Percentiles rank a stretch among this genome's conserved stretches.
phyloP scores from a whole-genome alignment of 306 rosid genomes.

The Cicer pinnatifidum region DNA sequence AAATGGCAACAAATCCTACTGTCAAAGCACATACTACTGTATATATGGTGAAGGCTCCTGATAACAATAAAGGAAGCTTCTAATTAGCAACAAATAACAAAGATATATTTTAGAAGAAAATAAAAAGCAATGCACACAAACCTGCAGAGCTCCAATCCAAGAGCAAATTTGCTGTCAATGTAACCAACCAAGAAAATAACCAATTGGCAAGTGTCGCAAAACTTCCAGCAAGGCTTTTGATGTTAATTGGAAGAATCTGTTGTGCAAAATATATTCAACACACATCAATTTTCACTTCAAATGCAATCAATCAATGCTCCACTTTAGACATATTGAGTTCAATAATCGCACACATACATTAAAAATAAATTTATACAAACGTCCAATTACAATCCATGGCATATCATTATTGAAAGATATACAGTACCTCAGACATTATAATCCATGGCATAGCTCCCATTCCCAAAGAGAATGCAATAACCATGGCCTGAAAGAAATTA shows the following conservation, averaged over 20 bases:
- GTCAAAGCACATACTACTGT: conserved; percentile 65
- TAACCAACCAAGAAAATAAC: conserved; percentile 72
- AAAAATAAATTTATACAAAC: too few relatives aligned
- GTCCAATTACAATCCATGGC: neutral
- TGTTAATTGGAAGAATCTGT: conserved; percentile 91
- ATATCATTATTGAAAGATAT: neutral
- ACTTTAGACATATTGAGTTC: conserved; percentile 2
- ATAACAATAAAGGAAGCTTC: conserved; percentile 39
- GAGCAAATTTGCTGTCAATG: conserved; percentile 87
- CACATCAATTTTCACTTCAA: conserved; percentile 33
- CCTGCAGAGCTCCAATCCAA: conserved; percentile 91
- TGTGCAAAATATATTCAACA: conserved; percentile 34
- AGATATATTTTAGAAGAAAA: neutral
- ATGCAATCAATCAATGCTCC: conserved; percentile 14
- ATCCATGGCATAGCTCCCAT: conserved; percentile 97
- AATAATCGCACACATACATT: neutral
- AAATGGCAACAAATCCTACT: conserved; percentile 64
- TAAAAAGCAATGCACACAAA: conserved; percentile 44
- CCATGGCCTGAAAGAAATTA: conserved; percentile 72
- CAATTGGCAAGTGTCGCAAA: conserved; percentile 93
- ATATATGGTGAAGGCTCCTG: conserved; percentile 93
- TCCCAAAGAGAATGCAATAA: conserved; percentile 82
- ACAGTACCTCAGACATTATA: conserved; percentile 96
- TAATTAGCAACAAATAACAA: conserved; percentile 40
- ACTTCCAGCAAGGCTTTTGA: conserved; percentile 95